Evolutionary conservation across 2,329 filamentous ascomycete genomes (phyloP).

Genomic region (Setomelanomma holmii): DNA sequence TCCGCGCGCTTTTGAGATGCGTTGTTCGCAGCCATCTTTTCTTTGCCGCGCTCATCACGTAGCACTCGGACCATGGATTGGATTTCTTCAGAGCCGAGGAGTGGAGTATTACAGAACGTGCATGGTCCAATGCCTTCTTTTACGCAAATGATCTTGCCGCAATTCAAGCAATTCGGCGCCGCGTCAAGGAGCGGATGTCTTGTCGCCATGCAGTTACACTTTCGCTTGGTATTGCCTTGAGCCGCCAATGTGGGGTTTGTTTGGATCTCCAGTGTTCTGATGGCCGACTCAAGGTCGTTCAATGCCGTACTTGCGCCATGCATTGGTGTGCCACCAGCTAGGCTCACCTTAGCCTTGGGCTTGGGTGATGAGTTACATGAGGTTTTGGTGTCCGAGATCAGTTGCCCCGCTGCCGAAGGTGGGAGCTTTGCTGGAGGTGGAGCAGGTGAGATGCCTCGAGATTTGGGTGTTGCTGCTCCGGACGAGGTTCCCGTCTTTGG

Average conservation of each 20-base stretch:
- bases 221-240: constrained; percentile 64
- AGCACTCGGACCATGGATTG: constrained; percentile 86
- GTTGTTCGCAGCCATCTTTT: constrained; percentile 84
- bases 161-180: constrained; percentile 89
- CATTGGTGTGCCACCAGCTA: constrained; percentile 81
- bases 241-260: constrained; percentile 78
- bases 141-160: constrained; percentile 93
- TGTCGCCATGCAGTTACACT: constrained; percentile 87
- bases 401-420: constrained; percentile 74
- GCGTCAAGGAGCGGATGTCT: constrained; percentile 88
- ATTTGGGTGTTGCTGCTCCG: constrained; percentile 43
- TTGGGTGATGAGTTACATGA: constrained; percentile 60
- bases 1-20: constrained; percentile 71
- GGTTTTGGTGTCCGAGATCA: constrained; percentile 78
- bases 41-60: constrained; percentile 82
- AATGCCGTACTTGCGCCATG: constrained; percentile 78
- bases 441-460: constrained; percentile 51
- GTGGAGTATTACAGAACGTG: constrained; percentile 81
- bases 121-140: constrained; percentile 94
- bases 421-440: constrained; percentile 60
- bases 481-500: constrained; percentile 35
- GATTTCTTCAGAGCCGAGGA: constrained; percentile 76
- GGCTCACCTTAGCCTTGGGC: constrained; percentile 70
- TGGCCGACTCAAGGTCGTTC: constrained; percentile 75
- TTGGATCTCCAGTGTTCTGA: constrained; percentile 86